Evolutionary conservation across 345 rosid genomes (phyloP).

Genomic region (Sonneratia caseolaris): DNA sequence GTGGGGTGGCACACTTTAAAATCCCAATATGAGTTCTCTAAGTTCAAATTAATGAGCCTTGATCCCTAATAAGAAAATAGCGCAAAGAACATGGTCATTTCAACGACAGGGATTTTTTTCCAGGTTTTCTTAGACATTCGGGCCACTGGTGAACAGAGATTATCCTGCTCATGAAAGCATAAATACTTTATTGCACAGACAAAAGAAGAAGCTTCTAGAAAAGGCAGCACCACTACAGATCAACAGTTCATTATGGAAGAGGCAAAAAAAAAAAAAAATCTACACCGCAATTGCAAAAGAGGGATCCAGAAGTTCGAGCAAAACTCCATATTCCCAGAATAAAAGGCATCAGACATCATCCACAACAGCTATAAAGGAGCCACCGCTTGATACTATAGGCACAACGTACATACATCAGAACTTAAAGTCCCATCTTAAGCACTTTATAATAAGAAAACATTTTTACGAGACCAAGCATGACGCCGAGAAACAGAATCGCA

Average conservation of each 20-base stretch:
- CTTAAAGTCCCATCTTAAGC: neutral
- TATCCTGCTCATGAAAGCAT: neutral
- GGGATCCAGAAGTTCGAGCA: conserved; percentile 12
- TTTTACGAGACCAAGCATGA: neutral
- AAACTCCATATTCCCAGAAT: conserved; percentile 10
- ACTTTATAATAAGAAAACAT: neutral
- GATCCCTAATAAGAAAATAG: neutral
- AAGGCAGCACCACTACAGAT: conserved; percentile 5
- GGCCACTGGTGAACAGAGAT: neutral
- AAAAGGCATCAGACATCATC: neutral
- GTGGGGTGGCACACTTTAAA: neutral
- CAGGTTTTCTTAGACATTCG: neutral
- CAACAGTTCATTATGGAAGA: conserved; percentile 23
- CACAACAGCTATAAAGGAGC: neutral
- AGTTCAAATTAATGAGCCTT: neutral
- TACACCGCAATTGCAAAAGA: conserved; percentile 26
- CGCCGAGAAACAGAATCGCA: neutral
- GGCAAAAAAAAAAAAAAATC: conserved; percentile 38
- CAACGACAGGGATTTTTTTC: conserved; percentile 1
- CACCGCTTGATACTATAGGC: neutral
- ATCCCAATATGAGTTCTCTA: neutral
- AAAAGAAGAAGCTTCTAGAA: conserved; percentile 14
- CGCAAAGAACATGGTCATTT: neutral
- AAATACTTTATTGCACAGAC: conserved; percentile 14
- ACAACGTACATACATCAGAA: conserved; percentile 1